Evolutionary conservation across 2,329 filamentous ascomycete genomes (phyloP), one percentile per base, ranked within the genome.

Genomic region (Xylariaceae sp.): DNA sequence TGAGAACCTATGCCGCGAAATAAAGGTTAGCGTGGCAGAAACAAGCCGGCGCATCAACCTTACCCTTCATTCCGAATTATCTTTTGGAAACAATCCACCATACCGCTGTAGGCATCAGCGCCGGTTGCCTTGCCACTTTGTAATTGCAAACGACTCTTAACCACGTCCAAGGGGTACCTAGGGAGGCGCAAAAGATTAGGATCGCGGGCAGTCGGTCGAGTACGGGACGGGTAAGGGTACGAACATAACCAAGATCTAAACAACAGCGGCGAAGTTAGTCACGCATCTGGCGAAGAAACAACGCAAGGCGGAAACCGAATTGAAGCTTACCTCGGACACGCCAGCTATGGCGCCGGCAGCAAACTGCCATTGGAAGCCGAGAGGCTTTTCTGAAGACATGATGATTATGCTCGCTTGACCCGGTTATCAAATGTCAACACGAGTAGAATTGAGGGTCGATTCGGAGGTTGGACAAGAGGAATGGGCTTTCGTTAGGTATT

Each of bases 81-180:
- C 83, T 99, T 99, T 69, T 84, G 81, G 80, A 99, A 95, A 80
- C 92, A 97, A 75, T 99, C 94, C 55, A 96, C 70, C 91, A 97
- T 99, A 80, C 94, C 90, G 77, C 84, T 96, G 81, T 99, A 97
- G 64, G 81, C 78, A 67, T 97, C 94, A 62, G 86, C 86, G 55
- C 90, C 89, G 19, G 79, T 76, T 41, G 79, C 83, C 62, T 78
- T 80, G 67, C 86, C 87, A 50, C 87, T 88, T 76, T 96, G 92
- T 53, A 96, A 80, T 75, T 96, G 92, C 88, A 95, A 88, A 86
- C 92, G 82, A 61, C 94, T 97, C 83, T 97, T 97, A 73, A 97
- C 90, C 55, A 99, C 94, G 72, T 99, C 94, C 72, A 99, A 80
- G 64, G 94, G 94, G 79, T 99, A 99, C 94, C 92, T 96, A 71